Percentiles rank a stretch among this genome's conserved stretches.
Evolutionary conservation across 164 flowering plant genomes (phyloP).

Genomic region (Piper longum): DNA sequence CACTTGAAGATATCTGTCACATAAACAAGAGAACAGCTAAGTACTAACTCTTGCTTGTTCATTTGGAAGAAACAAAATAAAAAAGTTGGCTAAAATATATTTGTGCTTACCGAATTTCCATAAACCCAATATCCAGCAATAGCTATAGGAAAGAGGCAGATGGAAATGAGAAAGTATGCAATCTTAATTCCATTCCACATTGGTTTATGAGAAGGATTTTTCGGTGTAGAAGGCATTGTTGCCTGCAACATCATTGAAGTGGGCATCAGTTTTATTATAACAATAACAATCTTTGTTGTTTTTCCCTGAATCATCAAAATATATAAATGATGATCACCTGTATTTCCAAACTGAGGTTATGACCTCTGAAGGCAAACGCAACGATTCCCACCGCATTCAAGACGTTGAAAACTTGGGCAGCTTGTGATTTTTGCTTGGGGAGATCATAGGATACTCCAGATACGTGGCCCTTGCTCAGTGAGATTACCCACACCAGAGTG

Average conservation of each 20-base stretch:
- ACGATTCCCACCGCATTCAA: slow-evolving; percentile 54
- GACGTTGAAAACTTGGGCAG: slow-evolving; percentile 18
- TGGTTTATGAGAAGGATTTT: slow-evolving; percentile 44
- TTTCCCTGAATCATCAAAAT: too few relatives aligned
- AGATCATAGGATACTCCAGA: slow-evolving; percentile 20
- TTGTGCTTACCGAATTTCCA: slow-evolving; percentile 36
- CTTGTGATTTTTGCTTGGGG: slow-evolving; percentile 2
- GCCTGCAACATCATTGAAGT: slow-evolving; percentile 23
- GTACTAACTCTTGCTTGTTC: too few relatives aligned
- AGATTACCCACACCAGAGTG: slow-evolving; percentile 35
- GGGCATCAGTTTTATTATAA: neutral
- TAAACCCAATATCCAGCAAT: slow-evolving; percentile 77
- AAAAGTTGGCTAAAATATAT: too few relatives aligned
- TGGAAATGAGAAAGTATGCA: slow-evolving; percentile 41
- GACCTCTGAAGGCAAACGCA: slow-evolving; percentile 73
- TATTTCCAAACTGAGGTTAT: slow-evolving; percentile 63
- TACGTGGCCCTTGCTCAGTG: slow-evolving; percentile 24
- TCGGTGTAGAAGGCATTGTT: slow-evolving; percentile 65
- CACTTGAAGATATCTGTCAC: slow-evolving; percentile 45
- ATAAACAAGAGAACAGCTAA: neutral
- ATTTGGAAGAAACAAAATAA: too few relatives aligned
- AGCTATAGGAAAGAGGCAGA: slow-evolving; percentile 61
- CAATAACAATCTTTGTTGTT: neutral
- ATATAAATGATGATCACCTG: slow-evolving; percentile 23
- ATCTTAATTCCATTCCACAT: slow-evolving; percentile 70